These are phyloP conservation scores for Aspergillus steynii DNA, from an alignment of 495 filamentous ascomycete genomes.

Conservation along the genomic window DNA sequence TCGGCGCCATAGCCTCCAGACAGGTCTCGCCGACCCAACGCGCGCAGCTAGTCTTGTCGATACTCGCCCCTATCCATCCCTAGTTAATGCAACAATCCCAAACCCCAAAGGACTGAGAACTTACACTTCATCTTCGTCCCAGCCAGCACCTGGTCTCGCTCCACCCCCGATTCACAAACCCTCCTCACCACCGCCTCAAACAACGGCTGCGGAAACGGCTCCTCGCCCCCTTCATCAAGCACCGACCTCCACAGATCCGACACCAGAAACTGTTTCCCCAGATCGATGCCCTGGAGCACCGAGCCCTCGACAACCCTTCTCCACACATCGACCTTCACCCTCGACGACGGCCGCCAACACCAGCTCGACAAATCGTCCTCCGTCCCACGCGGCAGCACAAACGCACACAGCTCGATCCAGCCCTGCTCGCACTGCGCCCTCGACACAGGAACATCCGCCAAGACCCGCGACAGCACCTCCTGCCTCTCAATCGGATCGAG, in stretches of 20 bases:
- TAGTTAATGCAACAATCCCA: conserved; percentile 2
- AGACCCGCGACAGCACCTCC: conserved; percentile 25
- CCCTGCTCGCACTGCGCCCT: conserved; percentile 42
- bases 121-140: conserved; percentile 41
- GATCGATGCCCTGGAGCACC: conserved; percentile 44
- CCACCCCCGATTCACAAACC: conserved; percentile 30
- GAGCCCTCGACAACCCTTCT: conserved; percentile 46
- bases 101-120: conserved; percentile 15
- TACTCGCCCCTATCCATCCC: conserved; percentile 40
- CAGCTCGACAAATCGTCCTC: conserved; percentile 13
- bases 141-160: conserved; percentile 16
- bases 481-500: background rate
- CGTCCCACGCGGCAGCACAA: conserved; percentile 29
- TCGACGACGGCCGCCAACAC: conserved; percentile 45
- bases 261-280: conserved; percentile 48
- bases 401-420: conserved; percentile 52
- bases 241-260: conserved; percentile 49
- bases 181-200: conserved; percentile 46
- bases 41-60: conserved; percentile 47
- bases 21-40: conserved; percentile 54
- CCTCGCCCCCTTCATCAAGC: conserved; percentile 43
- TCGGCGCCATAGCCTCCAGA: conserved; percentile 50
- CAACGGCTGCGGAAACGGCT: conserved; percentile 39
- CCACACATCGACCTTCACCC: conserved; percentile 45
- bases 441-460: conserved; percentile 49